Percentiles rank a stretch among this genome's conserved stretches.
phyloP scores from a whole-genome alignment of 768 basidiomycete genomes.

The Tricholoma flavovirens region DNA sequence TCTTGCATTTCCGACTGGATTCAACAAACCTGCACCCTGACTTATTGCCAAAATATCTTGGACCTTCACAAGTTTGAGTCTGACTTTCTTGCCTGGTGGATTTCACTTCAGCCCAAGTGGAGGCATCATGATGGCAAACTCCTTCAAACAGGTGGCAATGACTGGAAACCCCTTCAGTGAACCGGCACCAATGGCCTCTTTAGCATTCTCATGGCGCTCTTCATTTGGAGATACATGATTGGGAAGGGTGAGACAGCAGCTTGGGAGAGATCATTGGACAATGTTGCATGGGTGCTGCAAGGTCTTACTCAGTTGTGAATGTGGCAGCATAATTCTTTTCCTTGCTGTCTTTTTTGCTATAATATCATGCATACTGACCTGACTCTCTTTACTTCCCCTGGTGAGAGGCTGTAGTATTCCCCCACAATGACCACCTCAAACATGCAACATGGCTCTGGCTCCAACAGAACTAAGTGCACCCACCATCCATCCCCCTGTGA shows the following conservation, averaged over 20 bases:
- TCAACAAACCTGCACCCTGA: neutral
- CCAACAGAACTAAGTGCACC: no score
- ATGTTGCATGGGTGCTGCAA: neutral
- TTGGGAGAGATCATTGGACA: constrained; percentile 10
- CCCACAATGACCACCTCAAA: neutral
- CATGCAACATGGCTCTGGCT: no score
- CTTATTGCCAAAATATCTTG: neutral
- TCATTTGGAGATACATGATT: constrained; percentile 2
- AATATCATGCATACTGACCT: neutral
- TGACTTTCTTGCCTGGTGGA: neutral
- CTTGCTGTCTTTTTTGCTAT: neutral
- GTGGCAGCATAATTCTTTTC: neutral
- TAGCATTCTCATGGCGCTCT: neutral
- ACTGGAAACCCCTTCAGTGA: neutral
- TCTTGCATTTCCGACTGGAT: neutral
- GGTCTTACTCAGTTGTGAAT: neutral
- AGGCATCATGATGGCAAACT: neutral
- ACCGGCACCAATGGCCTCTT: neutral
- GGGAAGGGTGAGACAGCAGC: constrained; percentile 2
- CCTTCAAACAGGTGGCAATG: neutral
- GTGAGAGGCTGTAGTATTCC: neutral
- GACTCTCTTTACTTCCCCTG: neutral
- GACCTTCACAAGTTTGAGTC: neutral
- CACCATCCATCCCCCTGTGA: neutral
- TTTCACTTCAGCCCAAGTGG: neutral